Evolutionary conservation across 2,329 filamentous ascomycete species (phyloP).

Genomic region (Zymoseptoria crescenta): DNA sequence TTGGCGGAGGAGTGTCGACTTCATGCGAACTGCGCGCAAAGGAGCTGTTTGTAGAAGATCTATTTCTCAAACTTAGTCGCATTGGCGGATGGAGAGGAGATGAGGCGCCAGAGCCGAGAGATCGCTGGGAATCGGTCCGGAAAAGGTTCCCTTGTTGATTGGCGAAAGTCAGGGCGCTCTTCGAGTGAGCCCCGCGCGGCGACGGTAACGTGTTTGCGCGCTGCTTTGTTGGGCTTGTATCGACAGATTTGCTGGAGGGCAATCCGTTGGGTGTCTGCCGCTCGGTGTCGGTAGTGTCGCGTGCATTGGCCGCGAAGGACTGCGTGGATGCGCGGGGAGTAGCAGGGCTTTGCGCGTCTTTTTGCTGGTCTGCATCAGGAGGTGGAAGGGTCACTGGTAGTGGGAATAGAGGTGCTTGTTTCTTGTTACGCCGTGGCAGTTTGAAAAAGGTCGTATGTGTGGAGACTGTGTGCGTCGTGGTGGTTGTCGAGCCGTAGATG

Average conservation of each 20-base stretch:
- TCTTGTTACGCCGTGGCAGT: conserved; percentile 67
- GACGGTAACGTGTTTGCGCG: conserved; percentile 11
- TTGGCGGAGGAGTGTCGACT: conserved; percentile 58
- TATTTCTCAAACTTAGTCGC: conserved; percentile 56
- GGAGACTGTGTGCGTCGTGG: conserved; percentile 55
- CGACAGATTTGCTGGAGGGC: conserved; percentile 23
- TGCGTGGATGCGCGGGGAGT: conserved; percentile 31
- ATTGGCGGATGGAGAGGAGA: conserved; percentile 50
- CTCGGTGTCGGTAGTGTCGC: conserved; percentile 14
- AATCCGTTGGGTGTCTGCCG: conserved; percentile 5
- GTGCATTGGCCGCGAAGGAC: conserved; percentile 18
- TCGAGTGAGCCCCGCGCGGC: conserved; percentile 35
- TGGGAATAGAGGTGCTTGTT: conserved; percentile 73
- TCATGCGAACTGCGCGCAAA: conserved; percentile 61
- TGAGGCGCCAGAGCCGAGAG: conserved; percentile 57
- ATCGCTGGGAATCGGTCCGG: conserved; percentile 54
- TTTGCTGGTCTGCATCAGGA: conserved; percentile 39
- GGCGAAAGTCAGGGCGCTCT: conserved; percentile 39
- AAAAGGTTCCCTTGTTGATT: conserved; percentile 43
- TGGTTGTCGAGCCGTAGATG: conserved; percentile 49
- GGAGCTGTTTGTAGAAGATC: conserved; percentile 87
- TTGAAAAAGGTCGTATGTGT: conserved; percentile 67
- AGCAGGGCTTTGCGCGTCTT: conserved; percentile 29
- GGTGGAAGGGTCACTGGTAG: conserved; percentile 65
- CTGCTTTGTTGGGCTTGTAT: conserved; percentile 19